A percentile compares a stretch with the other conserved stretches of the same genome.
phyloP scores from a whole-genome alignment of 2,329 filamentous ascomycete genomes.

The Pseudogymnoascus sp. region DNA sequence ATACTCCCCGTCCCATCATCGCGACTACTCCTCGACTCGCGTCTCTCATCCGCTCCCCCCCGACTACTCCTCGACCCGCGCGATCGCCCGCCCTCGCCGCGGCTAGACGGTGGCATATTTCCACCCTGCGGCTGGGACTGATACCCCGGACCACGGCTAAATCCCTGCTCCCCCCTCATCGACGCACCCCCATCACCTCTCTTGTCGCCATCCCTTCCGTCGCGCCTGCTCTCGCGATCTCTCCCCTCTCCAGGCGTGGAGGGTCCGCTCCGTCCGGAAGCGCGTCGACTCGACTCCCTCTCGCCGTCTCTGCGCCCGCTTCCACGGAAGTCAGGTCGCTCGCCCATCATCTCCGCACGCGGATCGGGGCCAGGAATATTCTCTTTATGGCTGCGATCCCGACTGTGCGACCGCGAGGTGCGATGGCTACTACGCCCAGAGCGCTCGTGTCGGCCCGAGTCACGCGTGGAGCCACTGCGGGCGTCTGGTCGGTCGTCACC shows the following conservation, averaged over 20 bases:
- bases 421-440: conserved; percentile 19
- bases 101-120: conserved; percentile 11
- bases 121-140: conserved; percentile 26
- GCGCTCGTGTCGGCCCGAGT: conserved; percentile 22
- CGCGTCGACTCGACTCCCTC: conserved; percentile 20
- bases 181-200: background rate
- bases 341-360: background rate
- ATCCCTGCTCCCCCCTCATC: conserved; percentile 9
- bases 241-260: conserved; percentile 17
- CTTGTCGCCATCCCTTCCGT: conserved; percentile 27
- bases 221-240: conserved; percentile 16
- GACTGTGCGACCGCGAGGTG: conserved; percentile 5
- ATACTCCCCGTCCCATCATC: background rate
- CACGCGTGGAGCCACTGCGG: background rate
- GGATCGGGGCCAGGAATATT: background rate
- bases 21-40: background rate
- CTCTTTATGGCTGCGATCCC: background rate
- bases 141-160: conserved; percentile 30
- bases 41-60: background rate
- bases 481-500: conserved; percentile 22
- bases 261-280: conserved; percentile 12
- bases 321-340: background rate
- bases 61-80: background rate
- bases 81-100: background rate
- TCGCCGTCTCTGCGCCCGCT: conserved; percentile 14